These are phyloP conservation scores for Candida smagusa DNA, from an alignment of 1,139 yeast species.

Conservation along the genomic window DNA sequence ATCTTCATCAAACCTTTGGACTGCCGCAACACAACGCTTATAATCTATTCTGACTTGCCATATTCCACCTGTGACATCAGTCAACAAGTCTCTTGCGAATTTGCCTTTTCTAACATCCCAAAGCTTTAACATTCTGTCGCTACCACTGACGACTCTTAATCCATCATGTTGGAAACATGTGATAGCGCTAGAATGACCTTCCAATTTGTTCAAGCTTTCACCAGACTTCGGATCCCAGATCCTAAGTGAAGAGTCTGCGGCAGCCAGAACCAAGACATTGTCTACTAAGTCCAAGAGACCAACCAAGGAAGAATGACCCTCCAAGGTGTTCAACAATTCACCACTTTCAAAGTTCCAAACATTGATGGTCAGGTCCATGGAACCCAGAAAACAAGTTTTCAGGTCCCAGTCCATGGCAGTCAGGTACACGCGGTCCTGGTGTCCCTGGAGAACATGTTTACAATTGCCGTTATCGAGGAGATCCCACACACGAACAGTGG, in stretches of 20 bases:
- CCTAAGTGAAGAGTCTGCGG: slow-evolving; percentile 88
- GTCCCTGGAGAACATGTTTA: slow-evolving; percentile 74
- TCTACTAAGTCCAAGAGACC: slow-evolving; percentile 81
- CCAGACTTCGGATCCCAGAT: slow-evolving; percentile 92
- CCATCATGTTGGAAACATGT: slow-evolving; percentile 93
- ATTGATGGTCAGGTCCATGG: slow-evolving; percentile 85
- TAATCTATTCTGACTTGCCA: slow-evolving; percentile 94
- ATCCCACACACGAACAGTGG: slow-evolving; percentile 92
- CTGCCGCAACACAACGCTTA: slow-evolving; percentile 87
- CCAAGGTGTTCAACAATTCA: slow-evolving; percentile 57
- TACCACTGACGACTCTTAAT: slow-evolving; percentile 81
- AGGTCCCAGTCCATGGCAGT: slow-evolving; percentile 77
- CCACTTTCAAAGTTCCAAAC: slow-evolving; percentile 89
- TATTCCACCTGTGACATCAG: slow-evolving; percentile 76
- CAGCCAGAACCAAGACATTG: slow-evolving; percentile 86
- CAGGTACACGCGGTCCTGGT: slow-evolving; percentile 81
- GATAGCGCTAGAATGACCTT: slow-evolving; percentile 85
- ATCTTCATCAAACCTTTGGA: slow-evolving; percentile 53
- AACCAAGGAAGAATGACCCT: slow-evolving; percentile 87
- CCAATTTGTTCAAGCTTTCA: slow-evolving; percentile 61
- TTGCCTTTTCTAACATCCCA: slow-evolving; percentile 84
- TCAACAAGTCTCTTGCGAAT: slow-evolving; percentile 69
- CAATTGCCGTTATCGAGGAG: slow-evolving; percentile 67
- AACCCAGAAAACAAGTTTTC: slow-evolving; percentile 84
- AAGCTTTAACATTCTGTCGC: slow-evolving; percentile 73